Base-by-base conservation (phyloP, 805 yeast species). In the Candida incommunis region DNA sequence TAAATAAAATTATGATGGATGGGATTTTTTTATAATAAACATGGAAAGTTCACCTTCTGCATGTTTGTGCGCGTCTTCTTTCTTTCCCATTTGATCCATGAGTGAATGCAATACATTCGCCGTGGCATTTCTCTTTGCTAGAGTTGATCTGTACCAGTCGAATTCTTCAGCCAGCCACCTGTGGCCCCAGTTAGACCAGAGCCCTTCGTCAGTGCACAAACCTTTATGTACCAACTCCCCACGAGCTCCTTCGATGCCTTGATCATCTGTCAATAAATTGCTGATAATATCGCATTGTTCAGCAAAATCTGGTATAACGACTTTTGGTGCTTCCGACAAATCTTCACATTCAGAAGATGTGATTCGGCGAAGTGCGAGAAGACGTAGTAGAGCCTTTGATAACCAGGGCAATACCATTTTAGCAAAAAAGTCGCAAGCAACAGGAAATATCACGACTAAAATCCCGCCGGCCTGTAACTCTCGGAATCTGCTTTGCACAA, bases 381-480 rank as follows among this genome's bases (percentile, higher is more conserved):
- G 48, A 13, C 49, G 53, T 16, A 49, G 53, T 26, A 56, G 49
- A 2, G 56, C 48, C 20, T 45, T 47, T 34, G 56, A 59, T 2
- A 56, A 51, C 18, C 53, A 50, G 3, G 53, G 52, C 21, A 55
- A 37, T 15, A 53, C 47, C 22, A 46, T 44, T 35, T 50, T 41
- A 18, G 40, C 27, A 48, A 46, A 54, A 43, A 56, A 49, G 4
- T 40, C 31, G 37, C 42, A 31, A 9, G 57, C 52, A 5, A 54
- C 44, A 3, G 60, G 60, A 42, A 47, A 53, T 25, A 45, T 42
- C 11, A 54, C 21, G 11, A 55, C 37, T 45, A 55, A 45, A 26
- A 50, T 35, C 15, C 60, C 59, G 22, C 51, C 57, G 1, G 53
- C 48, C 9, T 42, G 41, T 23, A 55, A 49, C 27, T 55, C 60